Percentiles rank a stretch among this genome's conserved stretches.
Evolutionary conservation across 371 early-diverging fungal species (phyloP).

Genomic region (Mucor sp.): DNA sequence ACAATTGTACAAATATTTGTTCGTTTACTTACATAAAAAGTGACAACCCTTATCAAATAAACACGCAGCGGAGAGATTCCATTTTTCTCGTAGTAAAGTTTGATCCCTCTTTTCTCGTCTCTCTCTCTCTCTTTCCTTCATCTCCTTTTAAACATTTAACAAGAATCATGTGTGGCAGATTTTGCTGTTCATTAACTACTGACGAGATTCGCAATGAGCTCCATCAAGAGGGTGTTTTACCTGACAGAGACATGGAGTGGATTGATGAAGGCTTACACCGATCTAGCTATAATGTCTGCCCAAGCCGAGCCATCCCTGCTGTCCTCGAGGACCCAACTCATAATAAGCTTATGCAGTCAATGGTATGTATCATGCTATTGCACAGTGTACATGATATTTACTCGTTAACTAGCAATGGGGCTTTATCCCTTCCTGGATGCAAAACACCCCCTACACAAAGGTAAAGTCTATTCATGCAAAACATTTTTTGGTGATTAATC

Average conservation of each 20-base stretch:
- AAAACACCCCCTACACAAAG: background rate
- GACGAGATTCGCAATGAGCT: conserved; percentile 36
- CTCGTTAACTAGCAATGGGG: conserved; percentile 60
- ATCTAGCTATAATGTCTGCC: conserved; percentile 63
- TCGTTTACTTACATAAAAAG: background rate
- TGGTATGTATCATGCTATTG: conserved; percentile 45
- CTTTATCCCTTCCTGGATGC: conserved; percentile 55
- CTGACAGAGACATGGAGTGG: conserved; percentile 32
- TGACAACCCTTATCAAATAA: background rate
- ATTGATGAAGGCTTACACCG: conserved; percentile 41
- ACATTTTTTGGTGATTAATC: background rate
- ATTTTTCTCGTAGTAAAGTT: too few species aligned
- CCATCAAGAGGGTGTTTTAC: conserved; percentile 31
- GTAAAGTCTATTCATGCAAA: background rate
- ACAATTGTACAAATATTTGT: background rate
- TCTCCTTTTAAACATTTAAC: background rate
- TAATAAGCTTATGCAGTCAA: conserved; percentile 44
- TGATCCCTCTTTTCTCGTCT: background rate
- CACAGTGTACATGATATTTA: conserved; percentile 38
- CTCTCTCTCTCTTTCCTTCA: background rate
- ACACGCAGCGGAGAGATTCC: too few species aligned
- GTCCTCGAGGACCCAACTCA: conserved; percentile 36
- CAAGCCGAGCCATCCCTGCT: conserved; percentile 59
- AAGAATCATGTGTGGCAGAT: conserved; percentile 53
- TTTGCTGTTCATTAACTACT: conserved; percentile 34